phyloP scores from a whole-genome alignment of 2,329 filamentous ascomycete species.

The Aspergillus tamarii region DNA sequence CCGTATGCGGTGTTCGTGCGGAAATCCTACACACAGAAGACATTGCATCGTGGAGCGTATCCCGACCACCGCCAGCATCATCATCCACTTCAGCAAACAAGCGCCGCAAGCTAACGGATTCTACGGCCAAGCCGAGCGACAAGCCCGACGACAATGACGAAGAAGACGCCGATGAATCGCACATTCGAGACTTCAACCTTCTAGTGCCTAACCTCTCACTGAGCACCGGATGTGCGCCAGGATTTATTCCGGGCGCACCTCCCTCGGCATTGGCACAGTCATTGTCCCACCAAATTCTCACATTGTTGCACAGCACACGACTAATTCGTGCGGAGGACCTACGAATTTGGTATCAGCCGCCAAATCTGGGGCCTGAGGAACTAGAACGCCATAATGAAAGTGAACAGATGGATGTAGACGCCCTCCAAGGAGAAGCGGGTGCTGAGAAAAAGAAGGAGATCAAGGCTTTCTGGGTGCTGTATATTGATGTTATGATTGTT shows the following conservation, averaged over 20 bases:
- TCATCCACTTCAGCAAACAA: slow-evolving; percentile 33
- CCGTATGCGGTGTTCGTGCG: slow-evolving; percentile 89
- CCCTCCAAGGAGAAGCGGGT: slow-evolving; percentile 38
- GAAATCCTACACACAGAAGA: slow-evolving; percentile 78
- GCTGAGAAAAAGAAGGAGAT: slow-evolving; percentile 51
- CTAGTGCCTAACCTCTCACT: slow-evolving; percentile 94
- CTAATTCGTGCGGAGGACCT: slow-evolving; percentile 70
- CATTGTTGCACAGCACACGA: slow-evolving; percentile 71
- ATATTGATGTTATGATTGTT: slow-evolving; percentile 93
- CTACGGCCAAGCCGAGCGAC: slow-evolving; percentile 20
- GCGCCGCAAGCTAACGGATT: slow-evolving; percentile 32
- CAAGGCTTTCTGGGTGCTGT: slow-evolving; percentile 92
- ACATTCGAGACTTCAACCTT: slow-evolving; percentile 61
- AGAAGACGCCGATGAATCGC: slow-evolving; percentile 47
- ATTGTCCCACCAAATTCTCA: slow-evolving; percentile 77
- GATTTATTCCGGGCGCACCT: slow-evolving; percentile 81
- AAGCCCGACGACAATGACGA: slow-evolving; percentile 39
- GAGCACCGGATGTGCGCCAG: slow-evolving; percentile 84
- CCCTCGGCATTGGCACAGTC: slow-evolving; percentile 81
- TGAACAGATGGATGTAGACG: slow-evolving; percentile 53
- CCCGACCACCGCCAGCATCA: slow-evolving; percentile 37
- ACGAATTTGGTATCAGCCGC: slow-evolving; percentile 69
- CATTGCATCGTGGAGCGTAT: slow-evolving; percentile 62
- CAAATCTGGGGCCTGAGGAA: slow-evolving; percentile 40
- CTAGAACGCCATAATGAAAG: slow-evolving; percentile 40